phyloP scores from a whole-genome alignment of 768 basidiomycete genomes.

The Pleurotus ostreatus region DNA sequence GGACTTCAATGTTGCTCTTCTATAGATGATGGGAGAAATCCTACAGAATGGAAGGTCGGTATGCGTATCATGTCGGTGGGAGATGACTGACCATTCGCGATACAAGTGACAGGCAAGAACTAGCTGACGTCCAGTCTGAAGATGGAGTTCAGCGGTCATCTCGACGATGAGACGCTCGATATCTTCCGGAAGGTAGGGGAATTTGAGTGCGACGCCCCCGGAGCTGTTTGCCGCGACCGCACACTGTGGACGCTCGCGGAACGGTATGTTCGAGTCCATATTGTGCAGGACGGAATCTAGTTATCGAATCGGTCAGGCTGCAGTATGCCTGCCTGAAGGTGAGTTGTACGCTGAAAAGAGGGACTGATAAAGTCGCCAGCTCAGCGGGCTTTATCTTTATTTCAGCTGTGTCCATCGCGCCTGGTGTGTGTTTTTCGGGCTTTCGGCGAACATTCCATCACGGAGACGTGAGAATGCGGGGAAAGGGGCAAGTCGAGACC shows the following conservation, averaged over 20 bases:
- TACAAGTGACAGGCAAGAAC: neutral
- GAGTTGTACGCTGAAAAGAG: too few relatives aligned
- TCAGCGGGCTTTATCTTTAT: too few relatives aligned
- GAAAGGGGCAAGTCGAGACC: too few relatives aligned
- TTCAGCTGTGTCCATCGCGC: too few relatives aligned
- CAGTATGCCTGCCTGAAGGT: too few relatives aligned
- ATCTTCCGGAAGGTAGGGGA: neutral
- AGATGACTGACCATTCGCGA: neutral
- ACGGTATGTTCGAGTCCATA: neutral
- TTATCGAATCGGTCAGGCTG: too few relatives aligned
- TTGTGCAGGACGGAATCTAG: neutral
- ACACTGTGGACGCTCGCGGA: neutral
- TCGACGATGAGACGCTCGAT: conserved; percentile 3
- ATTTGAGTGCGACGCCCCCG: too few relatives aligned
- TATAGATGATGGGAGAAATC: neutral
- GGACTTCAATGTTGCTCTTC: neutral
- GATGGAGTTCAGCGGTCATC: neutral
- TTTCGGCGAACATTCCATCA: too few relatives aligned
- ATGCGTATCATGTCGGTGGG: neutral
- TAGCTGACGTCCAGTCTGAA: neutral
- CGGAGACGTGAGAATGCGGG: too few relatives aligned
- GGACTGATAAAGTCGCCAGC: too few relatives aligned
- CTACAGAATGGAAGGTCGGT: neutral
- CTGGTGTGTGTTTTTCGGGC: too few relatives aligned
- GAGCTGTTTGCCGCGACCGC: too few relatives aligned